Percentiles rank a stretch among this genome's conserved stretches.
Conservation (phyloP, 495 filamentous ascomycete genomes). For the Cladorrhinum samala region DNA sequence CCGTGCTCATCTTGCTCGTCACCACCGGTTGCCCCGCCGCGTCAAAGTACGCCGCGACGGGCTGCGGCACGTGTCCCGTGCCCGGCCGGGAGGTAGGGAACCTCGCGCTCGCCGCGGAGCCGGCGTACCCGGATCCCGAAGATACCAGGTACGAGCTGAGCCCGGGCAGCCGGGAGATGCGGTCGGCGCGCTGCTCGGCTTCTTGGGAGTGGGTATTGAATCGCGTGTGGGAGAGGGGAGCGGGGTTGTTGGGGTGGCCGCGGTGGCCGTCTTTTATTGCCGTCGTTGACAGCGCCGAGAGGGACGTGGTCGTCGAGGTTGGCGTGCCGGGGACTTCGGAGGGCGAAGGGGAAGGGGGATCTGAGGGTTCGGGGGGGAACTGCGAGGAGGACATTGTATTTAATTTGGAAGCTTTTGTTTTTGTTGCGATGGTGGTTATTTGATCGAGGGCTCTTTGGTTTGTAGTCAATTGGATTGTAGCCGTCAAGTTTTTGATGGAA, state of each 20-base stretch:
- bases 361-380: background rate
- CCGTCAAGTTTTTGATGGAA: too few relatives aligned
- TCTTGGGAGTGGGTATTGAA: slow-evolving; percentile 66
- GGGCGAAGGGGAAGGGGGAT: background rate
- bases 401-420: too few relatives aligned
- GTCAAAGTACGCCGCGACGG: slow-evolving; percentile 63
- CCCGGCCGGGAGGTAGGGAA: slow-evolving; percentile 12
- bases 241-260: slow-evolving; percentile 50
- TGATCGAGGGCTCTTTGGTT: too few relatives aligned
- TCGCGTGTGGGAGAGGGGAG: slow-evolving; percentile 45
- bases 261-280: slow-evolving; percentile 92
- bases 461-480: too few relatives aligned
- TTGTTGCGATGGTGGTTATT: too few relatives aligned
- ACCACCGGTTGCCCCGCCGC: slow-evolving; percentile 50
- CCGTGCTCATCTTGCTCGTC: slow-evolving; percentile 67
- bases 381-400: too few relatives aligned
- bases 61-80: slow-evolving; percentile 20
- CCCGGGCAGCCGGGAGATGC: slow-evolving; percentile 84
- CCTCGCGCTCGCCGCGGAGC: slow-evolving; percentile 24
- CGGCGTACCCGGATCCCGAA: too few relatives aligned
- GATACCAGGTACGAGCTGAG: too few relatives aligned
- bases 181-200: slow-evolving; percentile 88
- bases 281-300: slow-evolving; percentile 81
- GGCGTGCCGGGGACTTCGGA: slow-evolving; percentile 67
- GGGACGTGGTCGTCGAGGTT: slow-evolving; percentile 76